Evolutionary conservation across 1,284 basidiomycete genomes (phyloP).

Genomic region (Cryptococcus depauperatus): DNA sequence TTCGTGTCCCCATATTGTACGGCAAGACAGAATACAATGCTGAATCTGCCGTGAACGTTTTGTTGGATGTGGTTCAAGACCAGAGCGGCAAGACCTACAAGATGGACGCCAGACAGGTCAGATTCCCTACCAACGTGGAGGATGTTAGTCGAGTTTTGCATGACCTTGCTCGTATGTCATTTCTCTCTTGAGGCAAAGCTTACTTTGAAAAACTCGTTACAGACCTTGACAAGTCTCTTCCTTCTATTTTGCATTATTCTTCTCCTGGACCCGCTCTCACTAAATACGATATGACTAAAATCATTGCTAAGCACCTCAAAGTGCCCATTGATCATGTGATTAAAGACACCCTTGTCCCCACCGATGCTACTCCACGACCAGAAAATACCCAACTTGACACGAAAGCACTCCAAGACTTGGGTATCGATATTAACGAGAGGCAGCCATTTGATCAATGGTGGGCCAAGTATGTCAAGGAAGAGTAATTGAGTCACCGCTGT

Average conservation of each 20-base stretch:
- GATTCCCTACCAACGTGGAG: conserved; percentile 49
- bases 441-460: conserved; percentile 39
- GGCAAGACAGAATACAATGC: conserved; percentile 44
- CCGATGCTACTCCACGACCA: conserved; percentile 34
- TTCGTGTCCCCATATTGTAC: conserved; percentile 47
- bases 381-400: conserved; percentile 42
- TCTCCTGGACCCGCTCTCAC: conserved; percentile 45
- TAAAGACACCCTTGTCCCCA: conserved; percentile 28
- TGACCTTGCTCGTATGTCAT: conserved; percentile 37
- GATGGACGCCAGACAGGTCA: conserved; percentile 45
- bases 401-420: conserved; percentile 27
- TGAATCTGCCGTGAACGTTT: conserved; percentile 48
- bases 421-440: conserved; percentile 31
- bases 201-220: neutral
- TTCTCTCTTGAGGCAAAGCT: neutral
- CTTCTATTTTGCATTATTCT: conserved; percentile 46
- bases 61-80: conserved; percentile 46
- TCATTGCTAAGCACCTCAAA: conserved; percentile 37
- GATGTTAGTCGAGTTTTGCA: conserved; percentile 47
- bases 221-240: conserved; percentile 31
- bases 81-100: conserved; percentile 46
- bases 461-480: conserved; percentile 21
- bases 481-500: neutral
- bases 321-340: conserved; percentile 37
- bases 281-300: conserved; percentile 48